Evolutionary conservation across 495 filamentous ascomycete species (phyloP).

Genomic region (Lepidopterella palustris): DNA sequence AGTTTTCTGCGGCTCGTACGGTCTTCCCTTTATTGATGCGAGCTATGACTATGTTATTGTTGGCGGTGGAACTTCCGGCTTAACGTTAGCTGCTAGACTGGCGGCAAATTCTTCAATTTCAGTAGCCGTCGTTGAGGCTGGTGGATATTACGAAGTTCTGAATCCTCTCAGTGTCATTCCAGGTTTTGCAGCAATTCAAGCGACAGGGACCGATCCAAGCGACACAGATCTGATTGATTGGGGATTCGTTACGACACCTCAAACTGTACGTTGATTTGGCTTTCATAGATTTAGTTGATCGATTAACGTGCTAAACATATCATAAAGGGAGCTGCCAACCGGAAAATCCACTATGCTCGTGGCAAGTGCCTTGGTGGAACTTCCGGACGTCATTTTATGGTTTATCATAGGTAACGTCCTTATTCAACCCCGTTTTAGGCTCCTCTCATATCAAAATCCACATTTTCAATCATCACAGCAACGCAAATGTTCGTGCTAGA

Average conservation of each 20-base stretch:
- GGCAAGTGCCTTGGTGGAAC: slow-evolving; percentile 44
- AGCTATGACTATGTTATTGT: slow-evolving; percentile 27
- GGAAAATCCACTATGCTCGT: slow-evolving; percentile 39
- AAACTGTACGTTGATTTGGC: not conserved
- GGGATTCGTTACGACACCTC: not conserved
- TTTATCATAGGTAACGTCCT: slow-evolving; percentile 40
- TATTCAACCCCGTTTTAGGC: slow-evolving; percentile 19
- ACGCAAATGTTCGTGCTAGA: no score
- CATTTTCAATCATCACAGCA: not conserved
- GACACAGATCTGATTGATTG: slow-evolving; percentile 22
- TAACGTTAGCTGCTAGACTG: slow-evolving; percentile 4
- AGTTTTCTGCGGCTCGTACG: slow-evolving; percentile 1
- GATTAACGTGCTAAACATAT: not conserved
- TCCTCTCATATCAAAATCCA: slow-evolving; percentile 40
- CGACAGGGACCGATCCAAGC: slow-evolving; percentile 22
- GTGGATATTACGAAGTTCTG: slow-evolving; percentile 4
- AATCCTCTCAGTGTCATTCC: not conserved
- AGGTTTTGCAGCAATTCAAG: slow-evolving; percentile 4
- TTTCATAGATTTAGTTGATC: not conserved
- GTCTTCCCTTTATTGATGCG: slow-evolving; percentile 2
- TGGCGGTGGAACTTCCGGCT: slow-evolving; percentile 23
- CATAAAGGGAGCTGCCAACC: slow-evolving; percentile 31
- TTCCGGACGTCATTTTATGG: slow-evolving; percentile 49
- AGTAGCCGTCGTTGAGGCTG: slow-evolving; percentile 13
- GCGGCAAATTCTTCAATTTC: slow-evolving; percentile 1